Conservation (phyloP, 192 early-diverging fungal genomes). For the Coemansia umbellata region DNA sequence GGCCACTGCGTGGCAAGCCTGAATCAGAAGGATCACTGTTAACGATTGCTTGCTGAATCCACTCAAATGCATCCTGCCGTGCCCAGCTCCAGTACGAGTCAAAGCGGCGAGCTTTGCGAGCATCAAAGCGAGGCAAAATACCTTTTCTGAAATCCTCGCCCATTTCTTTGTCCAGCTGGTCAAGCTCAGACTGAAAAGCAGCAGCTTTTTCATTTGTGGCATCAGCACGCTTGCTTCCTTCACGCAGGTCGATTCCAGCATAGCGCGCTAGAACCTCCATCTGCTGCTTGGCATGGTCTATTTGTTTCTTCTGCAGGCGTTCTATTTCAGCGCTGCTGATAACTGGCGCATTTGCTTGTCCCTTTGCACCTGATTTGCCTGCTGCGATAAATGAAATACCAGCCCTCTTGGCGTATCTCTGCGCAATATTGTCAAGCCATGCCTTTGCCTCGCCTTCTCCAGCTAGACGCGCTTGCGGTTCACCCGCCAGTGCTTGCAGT, state of each 20-base stretch:
- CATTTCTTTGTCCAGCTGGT: conserved; percentile 75
- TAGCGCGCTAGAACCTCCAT: conserved; percentile 81
- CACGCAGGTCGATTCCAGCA: conserved; percentile 71
- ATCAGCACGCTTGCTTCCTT: conserved; percentile 61
- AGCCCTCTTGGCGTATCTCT: conserved; percentile 70
- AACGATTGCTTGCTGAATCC: conserved; percentile 79
- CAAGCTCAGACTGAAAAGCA: conserved; percentile 71
- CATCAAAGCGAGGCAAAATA: conserved; percentile 72
- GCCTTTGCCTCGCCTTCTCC: conserved; percentile 9
- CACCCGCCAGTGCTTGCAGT: conserved; percentile 73
- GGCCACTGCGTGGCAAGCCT: conserved; percentile 44
- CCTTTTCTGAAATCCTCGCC: conserved; percentile 76
- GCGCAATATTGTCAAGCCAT: conserved; percentile 67
- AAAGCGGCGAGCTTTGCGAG: conserved; percentile 78
- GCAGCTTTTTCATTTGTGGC: conserved; percentile 55
- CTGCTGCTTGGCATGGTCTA: conserved; percentile 72
- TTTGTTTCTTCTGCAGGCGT: conserved; percentile 67
- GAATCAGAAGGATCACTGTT: conserved; percentile 44
- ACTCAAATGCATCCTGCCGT: conserved; percentile 35
- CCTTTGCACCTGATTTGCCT: neutral
- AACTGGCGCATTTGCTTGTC: conserved; percentile 44
- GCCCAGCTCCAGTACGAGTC: conserved; percentile 99
- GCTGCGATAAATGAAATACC: conserved; percentile 57
- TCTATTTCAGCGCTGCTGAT: conserved; percentile 90
- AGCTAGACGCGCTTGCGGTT: conserved; percentile 75